phyloP scores from a whole-genome alignment of 495 filamentous ascomycete genomes.

The Daldinia vernicosa region DNA sequence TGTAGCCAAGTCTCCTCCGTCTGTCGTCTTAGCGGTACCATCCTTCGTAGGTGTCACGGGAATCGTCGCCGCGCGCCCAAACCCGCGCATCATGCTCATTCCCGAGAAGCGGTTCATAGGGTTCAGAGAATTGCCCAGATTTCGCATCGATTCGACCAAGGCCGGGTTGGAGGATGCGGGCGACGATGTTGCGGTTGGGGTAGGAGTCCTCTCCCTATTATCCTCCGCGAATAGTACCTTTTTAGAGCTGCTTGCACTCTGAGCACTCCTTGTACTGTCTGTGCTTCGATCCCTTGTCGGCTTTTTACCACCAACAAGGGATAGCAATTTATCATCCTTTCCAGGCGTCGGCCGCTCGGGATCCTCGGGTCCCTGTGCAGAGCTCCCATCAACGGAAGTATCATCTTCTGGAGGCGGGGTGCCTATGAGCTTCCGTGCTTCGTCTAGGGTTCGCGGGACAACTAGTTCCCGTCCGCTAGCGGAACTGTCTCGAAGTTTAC shows the following conservation, averaged over 20 bases:
- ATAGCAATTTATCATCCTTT: constrained; percentile 67
- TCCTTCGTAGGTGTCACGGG: constrained; percentile 47
- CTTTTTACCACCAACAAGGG: constrained; percentile 69
- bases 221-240: constrained; percentile 60
- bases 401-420: constrained; percentile 69
- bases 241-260: constrained; percentile 65
- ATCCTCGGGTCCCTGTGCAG: constrained; percentile 56
- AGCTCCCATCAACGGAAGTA: constrained; percentile 57
- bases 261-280: constrained; percentile 68
- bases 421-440: constrained; percentile 86
- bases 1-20: constrained; percentile 61
- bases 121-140: constrained; percentile 82
- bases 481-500: constrained; percentile 79
- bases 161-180: constrained; percentile 63
- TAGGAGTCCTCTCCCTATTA: constrained; percentile 46
- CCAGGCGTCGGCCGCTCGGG: constrained; percentile 44
- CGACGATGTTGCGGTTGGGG: constrained; percentile 43
- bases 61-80: constrained; percentile 65
- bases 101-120: constrained; percentile 80
- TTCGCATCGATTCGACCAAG: constrained; percentile 81
- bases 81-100: constrained; percentile 75
- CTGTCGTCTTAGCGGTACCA: constrained; percentile 40
- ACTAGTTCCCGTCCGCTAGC: constrained; percentile 57
- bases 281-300: constrained; percentile 74
- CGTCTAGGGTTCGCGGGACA: constrained; percentile 88